Percentiles rank a stretch among this genome's conserved stretches.
phyloP scores from a whole-genome alignment of 2,329 filamentous ascomycete species.

The Fusarium solani-melongenae region DNA sequence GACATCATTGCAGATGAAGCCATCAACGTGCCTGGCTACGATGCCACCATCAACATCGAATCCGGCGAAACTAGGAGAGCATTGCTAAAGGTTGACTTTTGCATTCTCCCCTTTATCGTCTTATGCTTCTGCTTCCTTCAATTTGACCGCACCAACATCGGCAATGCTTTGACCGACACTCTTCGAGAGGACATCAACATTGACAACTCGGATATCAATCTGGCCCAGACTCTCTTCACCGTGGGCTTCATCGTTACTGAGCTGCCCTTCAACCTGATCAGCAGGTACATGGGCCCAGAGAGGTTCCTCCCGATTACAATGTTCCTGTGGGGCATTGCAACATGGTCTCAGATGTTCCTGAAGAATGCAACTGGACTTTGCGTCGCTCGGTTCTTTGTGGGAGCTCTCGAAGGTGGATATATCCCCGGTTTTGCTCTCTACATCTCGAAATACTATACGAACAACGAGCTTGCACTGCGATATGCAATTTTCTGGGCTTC shows the following conservation, averaged over 20 bases:
- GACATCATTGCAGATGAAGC: conserved; percentile 25
- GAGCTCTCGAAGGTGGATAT: conserved; percentile 46
- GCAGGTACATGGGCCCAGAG: conserved; percentile 42
- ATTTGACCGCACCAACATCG: conserved; percentile 54
- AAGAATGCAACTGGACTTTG: conserved; percentile 40
- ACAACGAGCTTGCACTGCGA: conserved; percentile 43
- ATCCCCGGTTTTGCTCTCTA: conserved; percentile 47
- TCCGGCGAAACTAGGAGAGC: conserved; percentile 27
- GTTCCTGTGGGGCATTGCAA: conserved; percentile 45
- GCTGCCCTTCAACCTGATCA: conserved; percentile 45
- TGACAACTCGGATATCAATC: conserved; percentile 62
- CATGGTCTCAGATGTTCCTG: conserved; percentile 45
- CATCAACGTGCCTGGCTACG: conserved; percentile 40
- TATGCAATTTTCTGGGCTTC: conserved; percentile 48
- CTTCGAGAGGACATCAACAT: conserved; percentile 60
- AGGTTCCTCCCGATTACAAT: conserved; percentile 45
- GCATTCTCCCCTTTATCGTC: conserved; percentile 45
- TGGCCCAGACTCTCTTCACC: conserved; percentile 62
- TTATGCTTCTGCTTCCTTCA: conserved; percentile 49
- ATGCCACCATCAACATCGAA: conserved; percentile 22
- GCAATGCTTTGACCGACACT: conserved; percentile 63
- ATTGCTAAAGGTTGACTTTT: conserved; percentile 40
- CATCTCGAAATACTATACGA: conserved; percentile 46
- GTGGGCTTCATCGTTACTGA: conserved; percentile 61
- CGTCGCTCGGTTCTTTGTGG: conserved; percentile 44